Evolutionary conservation across 1,139 yeast species (phyloP).

Genomic region (Suhomyces wounanorum): DNA sequence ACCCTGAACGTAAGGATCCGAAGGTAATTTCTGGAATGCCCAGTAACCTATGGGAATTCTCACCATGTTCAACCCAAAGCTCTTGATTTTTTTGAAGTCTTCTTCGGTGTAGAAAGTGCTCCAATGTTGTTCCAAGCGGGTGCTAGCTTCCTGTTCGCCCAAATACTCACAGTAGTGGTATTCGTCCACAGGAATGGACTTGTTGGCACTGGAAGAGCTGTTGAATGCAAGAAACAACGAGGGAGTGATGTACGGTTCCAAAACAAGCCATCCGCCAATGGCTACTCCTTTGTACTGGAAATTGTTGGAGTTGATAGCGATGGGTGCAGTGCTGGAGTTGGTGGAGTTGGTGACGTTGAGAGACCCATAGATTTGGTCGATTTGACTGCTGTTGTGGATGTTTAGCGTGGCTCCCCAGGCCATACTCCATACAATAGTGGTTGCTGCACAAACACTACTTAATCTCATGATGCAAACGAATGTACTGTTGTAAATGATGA

Average conservation of each 20-base stretch:
- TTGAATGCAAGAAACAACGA: constrained; percentile 49
- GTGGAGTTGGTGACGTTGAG: constrained; percentile 12
- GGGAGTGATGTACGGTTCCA: constrained; percentile 69
- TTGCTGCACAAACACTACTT: background rate
- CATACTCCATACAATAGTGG: background rate
- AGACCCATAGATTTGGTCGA: constrained; percentile 8
- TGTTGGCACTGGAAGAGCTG: constrained; percentile 18
- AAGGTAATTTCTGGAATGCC: constrained; percentile 53
- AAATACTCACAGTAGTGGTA: constrained; percentile 51
- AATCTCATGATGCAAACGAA: background rate
- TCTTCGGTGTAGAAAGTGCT: constrained; percentile 53
- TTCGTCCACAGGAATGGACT: constrained; percentile 51
- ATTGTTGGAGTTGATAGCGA: constrained; percentile 17
- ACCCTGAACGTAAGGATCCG: constrained; percentile 62
- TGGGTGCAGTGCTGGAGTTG: constrained; percentile 3
- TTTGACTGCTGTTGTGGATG: constrained; percentile 5
- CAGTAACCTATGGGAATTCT: constrained; percentile 70
- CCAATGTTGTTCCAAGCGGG: constrained; percentile 54
- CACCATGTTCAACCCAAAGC: constrained; percentile 59
- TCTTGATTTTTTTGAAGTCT: constrained; percentile 51
- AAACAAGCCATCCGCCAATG: constrained; percentile 66
- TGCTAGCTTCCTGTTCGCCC: constrained; percentile 47
- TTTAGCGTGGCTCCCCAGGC: constrained; percentile 1
- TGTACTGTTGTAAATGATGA: too few species aligned
- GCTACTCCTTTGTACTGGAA: constrained; percentile 52